Conservation (phyloP, 1,284 basidiomycete genomes). For the Cutaneotrichosporon sp. region DNA sequence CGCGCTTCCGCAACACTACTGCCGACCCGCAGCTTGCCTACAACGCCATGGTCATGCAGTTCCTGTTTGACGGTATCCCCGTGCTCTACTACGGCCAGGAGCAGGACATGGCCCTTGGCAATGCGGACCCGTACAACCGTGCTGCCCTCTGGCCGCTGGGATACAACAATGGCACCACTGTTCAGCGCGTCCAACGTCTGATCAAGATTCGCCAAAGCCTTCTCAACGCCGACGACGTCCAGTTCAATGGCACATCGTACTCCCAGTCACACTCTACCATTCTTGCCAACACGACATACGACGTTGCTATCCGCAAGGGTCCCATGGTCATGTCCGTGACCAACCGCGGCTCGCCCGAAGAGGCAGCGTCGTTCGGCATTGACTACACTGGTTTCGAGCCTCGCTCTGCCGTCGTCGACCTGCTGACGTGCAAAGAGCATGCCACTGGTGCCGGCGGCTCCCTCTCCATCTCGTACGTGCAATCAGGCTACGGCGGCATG, state of each 20-base stretch:
- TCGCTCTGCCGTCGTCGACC: conserved; percentile 39
- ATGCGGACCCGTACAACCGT: conserved; percentile 64
- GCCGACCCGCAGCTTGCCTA: conserved; percentile 43
- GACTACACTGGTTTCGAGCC: conserved; percentile 36
- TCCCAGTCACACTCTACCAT: conserved; percentile 56
- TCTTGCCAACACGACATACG: conserved; percentile 56
- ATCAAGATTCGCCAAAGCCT: conserved; percentile 69
- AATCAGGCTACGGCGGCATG: conserved; percentile 39
- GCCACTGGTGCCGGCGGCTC: conserved; percentile 38
- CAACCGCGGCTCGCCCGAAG: conserved; percentile 51
- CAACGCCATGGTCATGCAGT: conserved; percentile 63
- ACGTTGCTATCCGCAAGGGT: conserved; percentile 68
- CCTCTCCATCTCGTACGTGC: conserved; percentile 39
- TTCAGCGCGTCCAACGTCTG: conserved; percentile 59
- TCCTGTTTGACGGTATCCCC: conserved; percentile 66
- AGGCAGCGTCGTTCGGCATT: conserved; percentile 32
- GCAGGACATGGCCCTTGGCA: conserved; percentile 57
- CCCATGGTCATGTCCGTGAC: conserved; percentile 64
- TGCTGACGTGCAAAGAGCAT: conserved; percentile 39
- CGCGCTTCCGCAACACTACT: conserved; percentile 62
- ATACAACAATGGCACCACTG: conserved; percentile 52
- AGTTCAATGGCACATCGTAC: conserved; percentile 53
- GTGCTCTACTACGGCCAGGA: conserved; percentile 69
- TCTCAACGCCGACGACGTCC: conserved; percentile 50
- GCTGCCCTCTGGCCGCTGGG: conserved; percentile 68